A percentile compares a stretch with the other conserved stretches of the same genome.
These are phyloP conservation scores for Monilinia fructigena DNA, from an alignment of 2,329 filamentous ascomycete genomes.

Conservation along the genomic window DNA sequence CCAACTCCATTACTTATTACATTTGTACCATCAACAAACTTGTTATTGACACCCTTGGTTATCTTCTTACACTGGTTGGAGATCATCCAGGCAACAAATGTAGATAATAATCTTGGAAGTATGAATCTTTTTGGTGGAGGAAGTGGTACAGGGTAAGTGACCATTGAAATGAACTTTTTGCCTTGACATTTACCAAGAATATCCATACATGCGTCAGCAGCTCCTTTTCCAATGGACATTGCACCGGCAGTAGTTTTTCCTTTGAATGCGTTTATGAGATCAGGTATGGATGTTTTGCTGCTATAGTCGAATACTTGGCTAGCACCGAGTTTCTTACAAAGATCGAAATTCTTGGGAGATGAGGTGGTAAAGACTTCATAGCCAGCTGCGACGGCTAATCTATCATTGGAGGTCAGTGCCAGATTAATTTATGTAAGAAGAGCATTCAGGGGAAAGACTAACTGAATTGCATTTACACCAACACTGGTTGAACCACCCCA, in stretches of 20 bases:
- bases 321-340: conserved; percentile 44
- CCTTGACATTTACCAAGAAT: conserved; percentile 13
- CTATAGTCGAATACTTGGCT: conserved; percentile 45
- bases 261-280: conserved; percentile 25
- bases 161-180: conserved; percentile 11
- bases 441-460: neutral
- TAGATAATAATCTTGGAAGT: neutral
- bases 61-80: conserved; percentile 13
- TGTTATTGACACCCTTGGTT: conserved; percentile 4
- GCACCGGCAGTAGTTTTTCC: conserved; percentile 40
- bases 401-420: neutral
- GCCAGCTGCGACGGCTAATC: conserved; percentile 44
- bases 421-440: no score
- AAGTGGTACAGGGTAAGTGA: conserved; percentile 11
- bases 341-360: conserved; percentile 39
- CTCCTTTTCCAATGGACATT: conserved; percentile 10
- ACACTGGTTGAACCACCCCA: conserved; percentile 34
- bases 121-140: conserved; percentile 12
- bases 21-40: neutral
- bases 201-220: conserved; percentile 20
- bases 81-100: conserved; percentile 9
- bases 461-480: conserved; percentile 41
- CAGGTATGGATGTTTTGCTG: conserved; percentile 20
- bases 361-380: conserved; percentile 45
- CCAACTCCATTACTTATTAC: conserved; percentile 23